A percentile compares a stretch with the other conserved stretches of the same genome.
Evolutionary conservation across 345 rosid species (phyloP).

Genomic region (Carallia pectinifolia): DNA sequence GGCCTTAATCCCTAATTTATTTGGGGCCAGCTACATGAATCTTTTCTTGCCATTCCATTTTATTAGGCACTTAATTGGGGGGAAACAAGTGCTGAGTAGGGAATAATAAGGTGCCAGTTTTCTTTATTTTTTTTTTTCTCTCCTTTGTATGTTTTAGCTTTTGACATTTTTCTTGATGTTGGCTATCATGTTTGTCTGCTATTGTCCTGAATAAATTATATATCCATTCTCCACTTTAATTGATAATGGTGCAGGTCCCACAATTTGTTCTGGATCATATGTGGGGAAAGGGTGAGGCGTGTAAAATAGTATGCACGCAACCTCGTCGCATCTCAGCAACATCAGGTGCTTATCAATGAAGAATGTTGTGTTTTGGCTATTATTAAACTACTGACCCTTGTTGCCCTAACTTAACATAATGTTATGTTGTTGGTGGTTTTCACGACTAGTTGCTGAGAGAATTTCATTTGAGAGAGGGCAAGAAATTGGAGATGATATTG

Average conservation of each 20-base stretch:
- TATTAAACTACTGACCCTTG: conserved; percentile 14
- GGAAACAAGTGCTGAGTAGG: too few species aligned
- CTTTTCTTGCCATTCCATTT: too few species aligned
- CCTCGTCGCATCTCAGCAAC: conserved; percentile 97
- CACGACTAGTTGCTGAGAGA: conserved; percentile 80
- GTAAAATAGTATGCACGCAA: conserved; percentile 94
- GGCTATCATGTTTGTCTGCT: too few species aligned
- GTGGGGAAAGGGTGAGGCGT: conserved; percentile 72
- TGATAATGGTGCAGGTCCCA: conserved; percentile 59
- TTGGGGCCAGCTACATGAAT: too few species aligned
- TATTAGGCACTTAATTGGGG: too few species aligned
- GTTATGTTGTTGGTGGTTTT: conserved; percentile 17
- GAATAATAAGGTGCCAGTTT: too few species aligned
- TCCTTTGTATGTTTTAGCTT: too few species aligned
- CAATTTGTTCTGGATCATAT: conserved; percentile 78
- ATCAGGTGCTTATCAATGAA: conserved; percentile 53
- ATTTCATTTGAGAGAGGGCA: conserved; percentile 86
- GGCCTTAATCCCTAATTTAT: too few species aligned
- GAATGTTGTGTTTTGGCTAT: conserved; percentile 7
- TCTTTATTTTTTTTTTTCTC: too few species aligned
- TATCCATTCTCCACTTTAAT: background rate
- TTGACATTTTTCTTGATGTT: too few species aligned
- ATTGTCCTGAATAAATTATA: too few species aligned
- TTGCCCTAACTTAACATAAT: background rate
- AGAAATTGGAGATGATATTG: conserved; percentile 67